phyloP scores from a whole-genome alignment of 2,329 filamentous ascomycete species.

The Phyllosticta capitalensis region DNA sequence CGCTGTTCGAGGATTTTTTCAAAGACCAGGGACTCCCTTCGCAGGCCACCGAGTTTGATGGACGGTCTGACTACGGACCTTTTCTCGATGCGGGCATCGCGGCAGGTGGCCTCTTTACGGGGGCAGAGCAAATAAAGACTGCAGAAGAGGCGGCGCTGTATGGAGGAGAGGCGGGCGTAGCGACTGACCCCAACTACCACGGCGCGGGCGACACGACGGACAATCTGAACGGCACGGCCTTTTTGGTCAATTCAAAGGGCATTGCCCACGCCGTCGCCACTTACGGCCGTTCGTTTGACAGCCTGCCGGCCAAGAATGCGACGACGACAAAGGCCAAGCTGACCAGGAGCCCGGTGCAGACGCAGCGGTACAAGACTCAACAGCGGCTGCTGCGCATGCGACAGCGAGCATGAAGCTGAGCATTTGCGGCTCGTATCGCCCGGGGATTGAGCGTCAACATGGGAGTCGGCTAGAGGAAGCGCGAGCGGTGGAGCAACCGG shows the following conservation, averaged over 20 bases:
- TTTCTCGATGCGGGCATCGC: constrained; percentile 30
- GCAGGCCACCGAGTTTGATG: constrained; percentile 26
- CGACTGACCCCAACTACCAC: constrained; percentile 32
- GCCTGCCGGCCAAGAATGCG: constrained; percentile 21
- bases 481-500: not conserved
- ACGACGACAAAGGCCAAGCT: not conserved
- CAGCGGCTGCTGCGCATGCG: not conserved
- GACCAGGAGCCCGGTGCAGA: not conserved
- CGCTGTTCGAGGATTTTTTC: constrained; percentile 26
- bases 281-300: constrained; percentile 26
- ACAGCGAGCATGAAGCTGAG: not conserved
- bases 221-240: constrained; percentile 27
- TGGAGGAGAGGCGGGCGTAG: constrained; percentile 25
- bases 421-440: not conserved
- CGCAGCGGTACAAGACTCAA: not conserved
- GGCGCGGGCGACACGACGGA: constrained; percentile 25
- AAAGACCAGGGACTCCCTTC: constrained; percentile 18
- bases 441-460: not conserved
- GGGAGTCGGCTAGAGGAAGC: not conserved
- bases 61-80: constrained; percentile 29
- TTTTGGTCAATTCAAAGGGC: constrained; percentile 29
- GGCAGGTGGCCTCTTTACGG: constrained; percentile 28
- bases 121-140: constrained; percentile 31
- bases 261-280: constrained; percentile 27
- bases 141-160: constrained; percentile 24